Evolutionary conservation across 495 filamentous ascomycete species (phyloP), one percentile per base, ranked within the genome.

Genomic region (Staphylotrichum longicolle): DNA sequence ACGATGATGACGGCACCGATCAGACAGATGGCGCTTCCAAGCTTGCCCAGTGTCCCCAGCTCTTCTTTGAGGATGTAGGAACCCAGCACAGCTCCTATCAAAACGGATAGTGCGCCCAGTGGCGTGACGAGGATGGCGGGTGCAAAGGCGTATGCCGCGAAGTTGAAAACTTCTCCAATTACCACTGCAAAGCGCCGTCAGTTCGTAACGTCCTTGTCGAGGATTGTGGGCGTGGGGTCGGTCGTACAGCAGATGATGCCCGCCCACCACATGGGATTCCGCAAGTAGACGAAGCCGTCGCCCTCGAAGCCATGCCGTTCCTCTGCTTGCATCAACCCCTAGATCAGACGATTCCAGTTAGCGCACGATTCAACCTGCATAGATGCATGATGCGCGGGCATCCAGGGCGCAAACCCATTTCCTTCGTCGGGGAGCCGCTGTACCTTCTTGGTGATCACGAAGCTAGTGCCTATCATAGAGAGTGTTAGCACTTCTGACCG

Each of bases 1-100:
- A 98, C 94, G 68, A 98, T 98, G 56, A 98, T 90, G 67, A 98
- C 91, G 40, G 93, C 96, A 37, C 94, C 94, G 56, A 98, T 91
- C 56, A 98, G 82, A 72, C 95, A 98, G 76, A 92, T 91, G 58
- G 94, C 95, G 74, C 95, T 97, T 40, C 94, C 94, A 61, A 98
- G 79, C 74, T 95, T 96, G 2, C 94, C 94, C 66, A 98, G 75
- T 44, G 85, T 86, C 34, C 94, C 94, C 47, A 98, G 78, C 74
- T 86, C 84, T 73, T 98, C 94, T 15, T 91, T 84, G 61, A 98
- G 79, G 71, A 98, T 93, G 73, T 98, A 96, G 67, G 94, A 89
- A 15, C 94, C 95, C 52, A 98, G 74, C 46, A 98, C 91, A 45
- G 94, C 91, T 48, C 93, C 95, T 70, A 98, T 96, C 68, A 98